These are phyloP conservation scores for Coemansia sp. DNA, from an alignment of 192 early-diverging fungal species.

Conservation along the genomic window DNA sequence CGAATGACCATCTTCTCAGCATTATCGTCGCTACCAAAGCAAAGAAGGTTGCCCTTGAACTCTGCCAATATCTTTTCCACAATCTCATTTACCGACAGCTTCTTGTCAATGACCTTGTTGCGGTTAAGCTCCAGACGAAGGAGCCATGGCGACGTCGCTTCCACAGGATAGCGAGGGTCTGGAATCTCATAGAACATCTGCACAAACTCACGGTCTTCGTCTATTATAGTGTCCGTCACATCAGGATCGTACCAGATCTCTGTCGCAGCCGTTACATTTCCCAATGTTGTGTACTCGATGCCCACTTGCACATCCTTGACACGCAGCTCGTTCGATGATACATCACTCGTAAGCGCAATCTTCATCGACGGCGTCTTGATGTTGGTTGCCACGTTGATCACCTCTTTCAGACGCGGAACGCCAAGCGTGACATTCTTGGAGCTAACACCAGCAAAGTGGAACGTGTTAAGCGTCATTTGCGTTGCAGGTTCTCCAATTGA, in stretches of 20 bases:
- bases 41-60: conserved; percentile 79
- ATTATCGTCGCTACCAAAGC: conserved; percentile 89
- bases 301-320: conserved; percentile 87
- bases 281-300: conserved; percentile 91
- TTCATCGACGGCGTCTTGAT: conserved; percentile 90
- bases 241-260: conserved; percentile 99
- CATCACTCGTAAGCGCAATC: conserved; percentile 72
- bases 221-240: conserved; percentile 73
- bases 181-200: conserved; percentile 78
- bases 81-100: conserved; percentile 82
- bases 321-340: conserved; percentile 69
- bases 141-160: conserved; percentile 72
- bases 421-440: conserved; percentile 97
- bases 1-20: conserved; percentile 83
- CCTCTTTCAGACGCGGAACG: conserved; percentile 98
- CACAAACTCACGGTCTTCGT: conserved; percentile 89
- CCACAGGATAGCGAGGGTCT: conserved; percentile 68
- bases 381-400: conserved; percentile 97
- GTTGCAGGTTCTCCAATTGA: conserved; percentile 99
- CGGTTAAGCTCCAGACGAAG: conserved; percentile 76
- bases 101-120: conserved; percentile 87
- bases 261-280: conserved; percentile 74
- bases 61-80: conserved; percentile 74
- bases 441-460: conserved; percentile 98
- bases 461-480: conserved; percentile 99